Evolutionary conservation across 2,329 filamentous ascomycete species (phyloP).

Genomic region (Pseudonectria foliicola): DNA sequence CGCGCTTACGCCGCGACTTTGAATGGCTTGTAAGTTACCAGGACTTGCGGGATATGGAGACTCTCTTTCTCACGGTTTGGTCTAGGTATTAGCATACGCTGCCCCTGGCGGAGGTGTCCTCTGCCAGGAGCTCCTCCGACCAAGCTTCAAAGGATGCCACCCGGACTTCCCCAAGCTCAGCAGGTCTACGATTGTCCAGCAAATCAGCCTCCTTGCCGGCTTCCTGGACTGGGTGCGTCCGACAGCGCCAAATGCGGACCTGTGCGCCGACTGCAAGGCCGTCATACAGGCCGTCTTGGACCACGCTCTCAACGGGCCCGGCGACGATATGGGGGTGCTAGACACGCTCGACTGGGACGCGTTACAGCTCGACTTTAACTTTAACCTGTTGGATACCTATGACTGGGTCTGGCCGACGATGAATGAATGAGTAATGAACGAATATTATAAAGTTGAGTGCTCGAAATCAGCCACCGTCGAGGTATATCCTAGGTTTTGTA

Average conservation of each 20-base stretch:
- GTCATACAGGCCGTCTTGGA: conserved; percentile 46
- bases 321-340: conserved; percentile 14
- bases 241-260: conserved; percentile 39
- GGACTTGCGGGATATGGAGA: not conserved
- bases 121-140: conserved; percentile 42
- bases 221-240: conserved; percentile 46
- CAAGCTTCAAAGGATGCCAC: conserved; percentile 29
- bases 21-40: conserved; percentile 40
- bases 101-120: conserved; percentile 43
- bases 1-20: conserved; percentile 34
- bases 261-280: conserved; percentile 38
- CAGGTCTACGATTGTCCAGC: conserved; percentile 42
- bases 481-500: not conserved
- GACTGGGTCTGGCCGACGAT: conserved; percentile 36
- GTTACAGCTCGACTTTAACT: conserved; percentile 32
- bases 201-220: conserved; percentile 42
- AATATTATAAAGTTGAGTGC: no score
- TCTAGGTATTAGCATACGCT: conserved; percentile 41
- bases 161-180: conserved; percentile 30
- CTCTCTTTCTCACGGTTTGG: conserved; percentile 1
- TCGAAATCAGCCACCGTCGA: not conserved
- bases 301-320: conserved; percentile 36
- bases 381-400: conserved; percentile 43
- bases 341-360: conserved; percentile 29
- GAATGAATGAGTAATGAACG: conserved; percentile 5